phyloP scores from a whole-genome alignment of 1,284 basidiomycete species.

The Leccinum colubrinum region DNA sequence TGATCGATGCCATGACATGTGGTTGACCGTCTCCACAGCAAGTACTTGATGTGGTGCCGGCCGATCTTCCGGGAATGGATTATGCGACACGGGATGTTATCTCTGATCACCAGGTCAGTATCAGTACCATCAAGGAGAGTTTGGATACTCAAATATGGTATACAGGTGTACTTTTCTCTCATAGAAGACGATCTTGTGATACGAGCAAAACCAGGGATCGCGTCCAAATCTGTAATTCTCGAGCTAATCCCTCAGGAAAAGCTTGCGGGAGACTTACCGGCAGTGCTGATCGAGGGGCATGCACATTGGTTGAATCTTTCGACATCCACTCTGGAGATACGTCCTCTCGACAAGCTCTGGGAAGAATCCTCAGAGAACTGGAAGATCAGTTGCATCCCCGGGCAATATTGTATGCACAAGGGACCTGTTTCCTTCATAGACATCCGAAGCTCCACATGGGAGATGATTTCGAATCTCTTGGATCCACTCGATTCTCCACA shows the following conservation, averaged over 20 bases:
- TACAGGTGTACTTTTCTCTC: conserved; percentile 27
- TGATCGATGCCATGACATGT: background rate
- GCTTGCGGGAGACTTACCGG: conserved; percentile 39
- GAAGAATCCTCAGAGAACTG: conserved; percentile 18
- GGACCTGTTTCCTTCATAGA: background rate
- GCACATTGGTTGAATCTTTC: conserved; percentile 41
- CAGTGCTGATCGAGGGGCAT: conserved; percentile 31
- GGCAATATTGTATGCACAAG: background rate
- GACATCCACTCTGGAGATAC: conserved; percentile 36
- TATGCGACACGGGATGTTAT: conserved; percentile 31
- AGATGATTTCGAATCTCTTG: conserved; percentile 32
- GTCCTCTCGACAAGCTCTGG: conserved; percentile 32
- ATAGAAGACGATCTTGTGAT: conserved; percentile 29
- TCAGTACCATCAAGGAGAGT: too few species aligned
- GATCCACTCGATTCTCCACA: conserved; percentile 31
- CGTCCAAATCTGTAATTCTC: conserved; percentile 9
- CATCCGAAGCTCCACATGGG: conserved; percentile 10
- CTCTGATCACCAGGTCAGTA: conserved; percentile 21
- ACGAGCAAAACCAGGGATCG: conserved; percentile 17
- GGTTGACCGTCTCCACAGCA: conserved; percentile 22
- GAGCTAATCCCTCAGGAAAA: conserved; percentile 38
- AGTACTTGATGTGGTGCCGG: conserved; percentile 37
- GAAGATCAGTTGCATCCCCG: conserved; percentile 6
- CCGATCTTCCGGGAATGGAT: conserved; percentile 34
- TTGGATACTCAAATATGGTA: background rate